Conservation (phyloP, 345 rosid species). For the Jatropha curcas region DNA sequence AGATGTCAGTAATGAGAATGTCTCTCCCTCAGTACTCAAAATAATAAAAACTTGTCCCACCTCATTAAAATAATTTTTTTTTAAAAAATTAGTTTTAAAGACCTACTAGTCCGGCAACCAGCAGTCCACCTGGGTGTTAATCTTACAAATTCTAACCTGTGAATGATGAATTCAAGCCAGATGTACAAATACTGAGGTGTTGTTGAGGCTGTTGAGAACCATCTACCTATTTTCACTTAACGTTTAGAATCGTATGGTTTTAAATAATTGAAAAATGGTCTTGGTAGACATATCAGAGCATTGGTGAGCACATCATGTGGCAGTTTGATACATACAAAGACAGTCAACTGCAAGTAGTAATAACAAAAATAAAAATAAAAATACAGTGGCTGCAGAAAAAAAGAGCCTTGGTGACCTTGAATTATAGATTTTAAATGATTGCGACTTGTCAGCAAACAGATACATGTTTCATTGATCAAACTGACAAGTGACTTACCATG, state of each 20-base stretch:
- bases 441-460: neutral
- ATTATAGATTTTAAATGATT: neutral
- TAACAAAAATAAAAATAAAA: neutral
- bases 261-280: neutral
- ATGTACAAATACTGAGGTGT: neutral
- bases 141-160: too few relatives aligned
- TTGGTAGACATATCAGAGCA: too few relatives aligned
- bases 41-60: too few relatives aligned
- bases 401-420: neutral
- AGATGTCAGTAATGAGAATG: too few relatives aligned
- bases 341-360: neutral
- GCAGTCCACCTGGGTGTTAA: too few relatives aligned
- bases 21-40: too few relatives aligned
- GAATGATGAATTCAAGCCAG: neutral
- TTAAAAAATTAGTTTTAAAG: too few relatives aligned
- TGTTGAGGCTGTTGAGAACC: neutral
- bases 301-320: neutral
- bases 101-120: too few relatives aligned
- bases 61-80: too few relatives aligned
- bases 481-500: constrained; percentile 7
- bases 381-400: constrained; percentile 11
- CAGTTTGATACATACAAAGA: neutral
- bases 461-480: constrained; percentile 8
- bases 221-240: neutral
- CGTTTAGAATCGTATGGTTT: neutral